Percentiles rank a stretch among this genome's conserved stretches.
Conservation (phyloP, 345 rosid species). For the Rhodamnia rubescens region DNA sequence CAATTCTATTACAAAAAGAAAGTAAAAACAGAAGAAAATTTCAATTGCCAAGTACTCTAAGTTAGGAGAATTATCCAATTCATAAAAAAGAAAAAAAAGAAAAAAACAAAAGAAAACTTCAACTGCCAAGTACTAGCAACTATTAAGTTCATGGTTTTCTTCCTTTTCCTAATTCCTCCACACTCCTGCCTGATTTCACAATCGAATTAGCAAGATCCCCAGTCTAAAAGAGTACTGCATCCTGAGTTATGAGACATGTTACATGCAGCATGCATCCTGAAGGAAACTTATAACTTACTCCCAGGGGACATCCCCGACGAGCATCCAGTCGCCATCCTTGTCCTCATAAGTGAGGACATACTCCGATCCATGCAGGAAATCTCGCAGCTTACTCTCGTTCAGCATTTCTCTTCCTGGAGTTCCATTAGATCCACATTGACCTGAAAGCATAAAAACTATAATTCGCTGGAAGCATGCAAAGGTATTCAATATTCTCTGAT, state of each 20-base stretch:
- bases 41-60: not conserved
- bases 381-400: constrained; percentile 63
- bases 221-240: not conserved
- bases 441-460: constrained; percentile 22
- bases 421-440: constrained; percentile 63
- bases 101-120: not conserved
- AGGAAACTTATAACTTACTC: constrained; percentile 40
- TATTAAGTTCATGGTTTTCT: not conserved
- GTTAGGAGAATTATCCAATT: not conserved
- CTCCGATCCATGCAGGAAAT: constrained; percentile 83
- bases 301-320: constrained; percentile 99
- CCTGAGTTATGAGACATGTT: not conserved
- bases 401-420: constrained; percentile 50
- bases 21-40: not conserved
- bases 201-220: not conserved
- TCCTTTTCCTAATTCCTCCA: not conserved
- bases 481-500: not conserved
- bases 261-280: not conserved
- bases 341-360: constrained; percentile 85
- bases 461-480: not conserved
- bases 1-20: not conserved
- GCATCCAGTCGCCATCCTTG: constrained; percentile 94
- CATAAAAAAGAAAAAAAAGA: not conserved
- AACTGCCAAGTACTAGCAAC: not conserved
- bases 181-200: not conserved